Conservation (phyloP, 164 flowering plant species). For the Stephania cephalantha region DNA sequence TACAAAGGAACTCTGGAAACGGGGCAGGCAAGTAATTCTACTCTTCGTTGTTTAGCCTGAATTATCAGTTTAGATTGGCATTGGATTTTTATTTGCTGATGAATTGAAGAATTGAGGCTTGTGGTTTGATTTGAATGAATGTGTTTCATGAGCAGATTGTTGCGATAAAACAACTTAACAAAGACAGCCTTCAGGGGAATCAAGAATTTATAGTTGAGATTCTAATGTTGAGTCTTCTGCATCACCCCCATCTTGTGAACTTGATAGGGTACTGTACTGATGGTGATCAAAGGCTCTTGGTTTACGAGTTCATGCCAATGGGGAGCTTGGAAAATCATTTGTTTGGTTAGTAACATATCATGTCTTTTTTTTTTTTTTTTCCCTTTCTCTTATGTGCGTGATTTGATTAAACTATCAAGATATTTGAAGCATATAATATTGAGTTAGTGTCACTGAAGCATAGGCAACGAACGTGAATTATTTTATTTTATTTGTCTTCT, state of each 20-base stretch:
- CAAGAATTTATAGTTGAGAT: conserved; percentile 89
- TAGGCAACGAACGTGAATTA: neutral
- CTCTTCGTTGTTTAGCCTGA: neutral
- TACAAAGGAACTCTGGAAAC: conserved; percentile 59
- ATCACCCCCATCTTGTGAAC: conserved; percentile 77
- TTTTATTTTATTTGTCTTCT: neutral
- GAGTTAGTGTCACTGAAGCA: neutral
- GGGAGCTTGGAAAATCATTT: conserved; percentile 88
- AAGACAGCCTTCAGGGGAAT: conserved; percentile 65
- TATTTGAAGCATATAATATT: neutral
- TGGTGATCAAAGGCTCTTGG: conserved; percentile 82
- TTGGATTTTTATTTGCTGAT: neutral
- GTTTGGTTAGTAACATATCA: conserved; percentile 40
- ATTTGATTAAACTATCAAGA: neutral
- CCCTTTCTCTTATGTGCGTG: neutral
- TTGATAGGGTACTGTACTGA: conserved; percentile 77
- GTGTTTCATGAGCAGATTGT: conserved; percentile 35
- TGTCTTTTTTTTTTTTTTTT: no score
- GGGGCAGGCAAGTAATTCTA: conserved; percentile 43
- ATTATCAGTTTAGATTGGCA: neutral
- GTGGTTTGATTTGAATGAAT: neutral
- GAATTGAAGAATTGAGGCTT: neutral
- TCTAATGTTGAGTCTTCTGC: conserved; percentile 77
- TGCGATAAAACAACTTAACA: conserved; percentile 61
- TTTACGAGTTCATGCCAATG: conserved; percentile 81